Conservation (phyloP, 805 yeast genomes). For the Cyberlindnera sargentensis region DNA sequence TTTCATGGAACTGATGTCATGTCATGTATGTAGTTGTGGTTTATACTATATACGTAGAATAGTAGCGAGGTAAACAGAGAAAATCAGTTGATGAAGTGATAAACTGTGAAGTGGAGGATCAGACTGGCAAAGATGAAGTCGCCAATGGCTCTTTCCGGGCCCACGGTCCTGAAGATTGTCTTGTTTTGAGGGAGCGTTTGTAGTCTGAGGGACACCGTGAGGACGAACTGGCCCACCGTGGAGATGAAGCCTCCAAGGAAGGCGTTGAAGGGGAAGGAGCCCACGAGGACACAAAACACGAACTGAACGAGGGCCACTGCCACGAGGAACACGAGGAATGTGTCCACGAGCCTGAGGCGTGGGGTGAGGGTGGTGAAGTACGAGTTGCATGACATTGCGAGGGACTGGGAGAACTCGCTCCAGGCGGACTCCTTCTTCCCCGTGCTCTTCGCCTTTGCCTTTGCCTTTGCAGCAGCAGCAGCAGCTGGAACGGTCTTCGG, state of each 20-base stretch:
- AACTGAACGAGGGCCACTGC: constrained; percentile 73
- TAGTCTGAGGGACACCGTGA: constrained; percentile 74
- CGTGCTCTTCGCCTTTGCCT: neutral
- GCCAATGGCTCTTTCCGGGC: constrained; percentile 67
- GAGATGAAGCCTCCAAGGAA: constrained; percentile 88
- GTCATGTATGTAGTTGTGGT: too few relatives aligned
- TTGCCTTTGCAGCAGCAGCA: too few relatives aligned
- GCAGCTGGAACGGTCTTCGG: too few relatives aligned
- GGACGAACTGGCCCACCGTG: constrained; percentile 93
- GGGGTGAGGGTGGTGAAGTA: constrained; percentile 29
- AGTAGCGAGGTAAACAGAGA: neutral
- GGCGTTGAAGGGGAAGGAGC: constrained; percentile 95
- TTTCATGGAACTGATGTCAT: too few relatives aligned
- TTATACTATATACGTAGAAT: too few relatives aligned
- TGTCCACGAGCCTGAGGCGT: constrained; percentile 62
- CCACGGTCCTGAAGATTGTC: constrained; percentile 31
- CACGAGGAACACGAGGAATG: constrained; percentile 69
- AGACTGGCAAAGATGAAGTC: constrained; percentile 86
- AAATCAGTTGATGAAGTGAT: constrained; percentile 78
- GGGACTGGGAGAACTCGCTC: constrained; percentile 26
- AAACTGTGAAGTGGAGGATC: constrained; percentile 79
- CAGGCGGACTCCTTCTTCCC: neutral
- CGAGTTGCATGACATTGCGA: constrained; percentile 25
- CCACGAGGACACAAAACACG: constrained; percentile 64
- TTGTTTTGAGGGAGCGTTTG: constrained; percentile 45